Evolutionary conservation across 108 stramenopile genomes (phyloP).

Genomic region (Nitzschia putrida): DNA sequence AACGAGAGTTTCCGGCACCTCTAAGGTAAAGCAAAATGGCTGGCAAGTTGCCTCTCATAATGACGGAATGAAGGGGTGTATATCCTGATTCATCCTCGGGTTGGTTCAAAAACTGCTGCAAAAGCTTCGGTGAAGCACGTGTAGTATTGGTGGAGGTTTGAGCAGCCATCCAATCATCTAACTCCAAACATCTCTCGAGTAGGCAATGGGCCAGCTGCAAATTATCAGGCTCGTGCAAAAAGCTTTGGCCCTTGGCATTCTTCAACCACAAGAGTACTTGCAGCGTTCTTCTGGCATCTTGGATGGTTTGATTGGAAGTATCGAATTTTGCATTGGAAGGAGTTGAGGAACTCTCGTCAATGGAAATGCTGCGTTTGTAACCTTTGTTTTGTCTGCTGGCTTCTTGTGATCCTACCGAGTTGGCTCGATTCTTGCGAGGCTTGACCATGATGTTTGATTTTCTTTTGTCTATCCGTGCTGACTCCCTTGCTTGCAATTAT

Average conservation of each 20-base stretch:
- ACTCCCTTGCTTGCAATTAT: no score
- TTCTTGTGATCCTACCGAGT: no score
- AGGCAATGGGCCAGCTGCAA: slow-evolving; percentile 31
- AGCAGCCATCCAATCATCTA: no score
- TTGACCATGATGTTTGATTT: no score
- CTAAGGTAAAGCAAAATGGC: slow-evolving; percentile 56
- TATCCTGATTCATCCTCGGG: slow-evolving; percentile 65
- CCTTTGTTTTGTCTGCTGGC: no score
- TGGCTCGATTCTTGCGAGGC: no score
- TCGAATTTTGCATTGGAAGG: no score
- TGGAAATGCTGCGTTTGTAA: no score
- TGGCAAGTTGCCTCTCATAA: slow-evolving; percentile 51
- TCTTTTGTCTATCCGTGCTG: no score
- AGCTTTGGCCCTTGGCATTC: slow-evolving; percentile 26
- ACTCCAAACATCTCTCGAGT: slow-evolving; percentile 19
- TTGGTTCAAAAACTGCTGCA: slow-evolving; percentile 28
- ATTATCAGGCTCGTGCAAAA: slow-evolving; percentile 23
- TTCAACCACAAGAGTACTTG: slow-evolving; percentile 20
- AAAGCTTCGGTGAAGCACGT: not conserved
- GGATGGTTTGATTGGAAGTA: no score
- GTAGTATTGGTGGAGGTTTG: no score
- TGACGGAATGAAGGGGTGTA: slow-evolving; percentile 68
- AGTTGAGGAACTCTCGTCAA: no score
- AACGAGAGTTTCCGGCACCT: slow-evolving; percentile 32
- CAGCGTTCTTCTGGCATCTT: slow-evolving; percentile 15